Conservation (phyloP, 2,329 filamentous ascomycete genomes). For the Fusarium sp. region DNA sequence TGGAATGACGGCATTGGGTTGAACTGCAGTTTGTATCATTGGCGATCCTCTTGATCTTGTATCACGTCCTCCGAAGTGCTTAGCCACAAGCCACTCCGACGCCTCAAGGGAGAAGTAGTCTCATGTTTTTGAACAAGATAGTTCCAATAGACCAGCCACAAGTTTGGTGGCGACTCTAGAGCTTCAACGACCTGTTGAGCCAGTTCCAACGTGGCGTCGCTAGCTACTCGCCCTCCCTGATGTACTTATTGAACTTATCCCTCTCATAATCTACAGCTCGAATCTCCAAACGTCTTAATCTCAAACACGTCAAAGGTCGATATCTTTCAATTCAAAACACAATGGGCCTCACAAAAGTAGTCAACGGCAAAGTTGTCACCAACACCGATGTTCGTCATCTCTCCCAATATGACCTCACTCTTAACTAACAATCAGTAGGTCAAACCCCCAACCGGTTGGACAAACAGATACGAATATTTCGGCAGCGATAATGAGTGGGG, state of each 20-base stretch:
- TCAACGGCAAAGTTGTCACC: not conserved
- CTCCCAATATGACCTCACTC: rapidly evolving
- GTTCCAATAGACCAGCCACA: not conserved
- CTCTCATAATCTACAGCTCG: too few species aligned
- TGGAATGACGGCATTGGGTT: not conserved
- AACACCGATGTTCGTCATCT: not conserved
- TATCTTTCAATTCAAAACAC: rapidly evolving
- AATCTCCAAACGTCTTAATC: too few species aligned
- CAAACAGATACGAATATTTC: not conserved
- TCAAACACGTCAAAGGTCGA: too few species aligned
- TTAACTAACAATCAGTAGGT: not conserved
- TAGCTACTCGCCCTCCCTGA: not conserved
- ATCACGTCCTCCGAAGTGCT: not conserved
- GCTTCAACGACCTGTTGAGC: not conserved
- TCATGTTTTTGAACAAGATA: not conserved
- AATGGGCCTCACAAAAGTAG: not conserved
- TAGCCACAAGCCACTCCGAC: not conserved
- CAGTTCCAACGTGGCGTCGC: rapidly evolving
- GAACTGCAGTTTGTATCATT: not conserved
- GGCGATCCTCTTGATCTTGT: not conserved
- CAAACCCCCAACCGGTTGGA: not conserved
- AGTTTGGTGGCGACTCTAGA: not conserved
- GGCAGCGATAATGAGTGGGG: not conserved
- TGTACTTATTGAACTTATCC: not conserved
- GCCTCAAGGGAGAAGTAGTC: not conserved